These are phyloP conservation scores for Rhizopogon salebrosus DNA, from an alignment of 768 basidiomycete species.

Conservation along the genomic window DNA sequence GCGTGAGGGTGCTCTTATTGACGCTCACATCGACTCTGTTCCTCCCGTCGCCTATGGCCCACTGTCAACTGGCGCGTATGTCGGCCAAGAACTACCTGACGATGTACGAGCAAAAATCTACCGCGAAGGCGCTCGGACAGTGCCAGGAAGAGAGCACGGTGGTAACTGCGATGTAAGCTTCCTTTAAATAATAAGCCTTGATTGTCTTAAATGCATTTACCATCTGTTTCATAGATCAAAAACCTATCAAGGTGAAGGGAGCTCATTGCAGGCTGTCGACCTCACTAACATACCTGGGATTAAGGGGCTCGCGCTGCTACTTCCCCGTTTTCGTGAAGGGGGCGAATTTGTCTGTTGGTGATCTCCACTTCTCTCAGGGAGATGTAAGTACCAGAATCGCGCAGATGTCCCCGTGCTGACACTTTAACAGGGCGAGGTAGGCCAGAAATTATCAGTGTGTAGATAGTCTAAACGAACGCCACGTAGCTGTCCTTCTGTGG, in stretches of 20 bases:
- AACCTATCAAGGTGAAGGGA: constrained; percentile 52
- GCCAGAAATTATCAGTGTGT: background rate
- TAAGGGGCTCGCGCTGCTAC: constrained; percentile 64
- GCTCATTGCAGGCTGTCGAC: background rate
- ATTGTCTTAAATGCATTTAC: background rate
- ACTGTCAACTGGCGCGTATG: constrained; percentile 52
- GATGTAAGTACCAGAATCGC: constrained; percentile 37
- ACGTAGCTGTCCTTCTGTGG: constrained; percentile 65
- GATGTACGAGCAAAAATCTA: constrained; percentile 49
- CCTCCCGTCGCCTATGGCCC: constrained; percentile 69
- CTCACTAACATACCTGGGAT: background rate
- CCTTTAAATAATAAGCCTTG: background rate
- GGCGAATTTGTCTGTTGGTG: constrained; percentile 73
- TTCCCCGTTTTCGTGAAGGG: constrained; percentile 76
- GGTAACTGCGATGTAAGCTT: constrained; percentile 65
- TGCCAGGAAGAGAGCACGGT: constrained; percentile 76
- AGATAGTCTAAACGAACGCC: background rate
- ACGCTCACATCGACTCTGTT: constrained; percentile 41
- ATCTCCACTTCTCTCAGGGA: constrained; percentile 76
- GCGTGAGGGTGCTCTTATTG: constrained; percentile 64
- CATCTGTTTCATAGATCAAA: constrained; percentile 49
- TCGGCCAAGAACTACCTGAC: constrained; percentile 57
- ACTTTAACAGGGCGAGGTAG: constrained; percentile 49
- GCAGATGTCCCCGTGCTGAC: background rate
- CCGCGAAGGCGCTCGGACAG: constrained; percentile 65